Evolutionary conservation across 1,284 basidiomycete species (phyloP), one percentile per base, ranked within the genome.

Genomic region (Psilocybe mexicana): DNA sequence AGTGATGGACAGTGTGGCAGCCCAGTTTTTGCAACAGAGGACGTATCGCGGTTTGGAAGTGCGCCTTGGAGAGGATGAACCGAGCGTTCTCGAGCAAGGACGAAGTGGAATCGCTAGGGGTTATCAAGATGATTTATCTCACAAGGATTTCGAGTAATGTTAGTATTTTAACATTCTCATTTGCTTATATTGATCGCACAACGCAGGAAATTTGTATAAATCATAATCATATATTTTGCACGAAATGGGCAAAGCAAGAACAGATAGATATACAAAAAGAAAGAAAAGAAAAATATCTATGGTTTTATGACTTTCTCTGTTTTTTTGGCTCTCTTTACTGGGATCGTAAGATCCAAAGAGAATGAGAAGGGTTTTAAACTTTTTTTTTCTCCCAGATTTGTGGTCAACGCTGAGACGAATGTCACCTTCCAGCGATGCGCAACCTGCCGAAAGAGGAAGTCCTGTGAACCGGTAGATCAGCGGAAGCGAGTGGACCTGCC

Each of bases 31-130:
- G 7, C 82, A 86, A 47, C 74, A 75, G 25, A 80, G 95, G 28
- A 85, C 84, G 0, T 99, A 92, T 76, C 85, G 83, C 55, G 97
- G 96, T 0, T 77, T 99, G 10, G 96, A 98, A 63, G 78, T 84
- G 28, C 81, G 92, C 8, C 68, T 90, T 12, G 95, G 94, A 0
- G 76, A 91, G 70, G 93, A 96, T 67, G 83, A 81, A 7, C 94
- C 96, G 0, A 85, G 90, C 60, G 68, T 87, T 47, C 74, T 99
- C 54, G 93, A 98, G 74, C 88, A 96, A 72, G 96, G 94, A 1
- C 78, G 93, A 57, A 92, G 83, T 63, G 96, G 96, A 3, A 92
- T 97, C 51, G 95, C 96, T 33, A 83, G 89, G 62, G 93, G 91
- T 3, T 98, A 99, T 71, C 72, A 80, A 28, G 84, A 87, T 57